Conservation (phyloP, 371 early-diverging fungal genomes). For the Paraphysoderma sedebokerense region DNA sequence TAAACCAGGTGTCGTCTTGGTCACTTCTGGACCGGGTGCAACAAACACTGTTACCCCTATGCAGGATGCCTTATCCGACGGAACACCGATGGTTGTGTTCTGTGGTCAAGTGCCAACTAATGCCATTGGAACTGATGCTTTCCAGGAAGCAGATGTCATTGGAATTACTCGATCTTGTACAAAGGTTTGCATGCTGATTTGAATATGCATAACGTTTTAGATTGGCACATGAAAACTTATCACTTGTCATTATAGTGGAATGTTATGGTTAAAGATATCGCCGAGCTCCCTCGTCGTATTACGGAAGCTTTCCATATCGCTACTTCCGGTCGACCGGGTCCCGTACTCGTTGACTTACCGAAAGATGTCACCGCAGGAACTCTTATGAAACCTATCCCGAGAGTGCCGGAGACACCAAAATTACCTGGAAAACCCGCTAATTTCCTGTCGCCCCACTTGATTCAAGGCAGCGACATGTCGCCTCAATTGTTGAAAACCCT, state of each 20-base stretch:
- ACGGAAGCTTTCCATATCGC: conserved; percentile 94
- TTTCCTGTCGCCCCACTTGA: not conserved
- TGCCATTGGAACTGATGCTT: conserved; percentile 89
- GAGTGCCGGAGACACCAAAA: conserved; percentile 26
- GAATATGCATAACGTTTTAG: conserved; percentile 1
- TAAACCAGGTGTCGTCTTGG: conserved; percentile 85
- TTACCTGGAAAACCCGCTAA: not conserved
- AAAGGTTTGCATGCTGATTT: conserved; percentile 8
- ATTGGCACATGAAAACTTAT: too few species aligned
- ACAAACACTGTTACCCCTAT: conserved; percentile 93
- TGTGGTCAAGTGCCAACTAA: conserved; percentile 83
- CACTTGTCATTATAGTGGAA: too few species aligned
- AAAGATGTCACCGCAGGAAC: conserved; percentile 90
- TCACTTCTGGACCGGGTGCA: conserved; percentile 95
- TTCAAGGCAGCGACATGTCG: conserved; percentile 7
- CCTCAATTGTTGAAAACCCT: conserved; percentile 9
- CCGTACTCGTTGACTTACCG: conserved; percentile 92
- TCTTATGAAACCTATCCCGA: conserved; percentile 62
- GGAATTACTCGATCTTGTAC: conserved; percentile 92
- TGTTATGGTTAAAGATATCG: conserved; percentile 89
- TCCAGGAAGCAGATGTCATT: conserved; percentile 93
- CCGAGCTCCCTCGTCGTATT: conserved; percentile 88
- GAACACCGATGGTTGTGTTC: conserved; percentile 87
- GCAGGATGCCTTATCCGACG: conserved; percentile 91
- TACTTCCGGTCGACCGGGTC: conserved; percentile 89